These are phyloP conservation scores for Aspergillus sparsus DNA, from an alignment of 495 filamentous ascomycete genomes.

Conservation along the genomic window DNA sequence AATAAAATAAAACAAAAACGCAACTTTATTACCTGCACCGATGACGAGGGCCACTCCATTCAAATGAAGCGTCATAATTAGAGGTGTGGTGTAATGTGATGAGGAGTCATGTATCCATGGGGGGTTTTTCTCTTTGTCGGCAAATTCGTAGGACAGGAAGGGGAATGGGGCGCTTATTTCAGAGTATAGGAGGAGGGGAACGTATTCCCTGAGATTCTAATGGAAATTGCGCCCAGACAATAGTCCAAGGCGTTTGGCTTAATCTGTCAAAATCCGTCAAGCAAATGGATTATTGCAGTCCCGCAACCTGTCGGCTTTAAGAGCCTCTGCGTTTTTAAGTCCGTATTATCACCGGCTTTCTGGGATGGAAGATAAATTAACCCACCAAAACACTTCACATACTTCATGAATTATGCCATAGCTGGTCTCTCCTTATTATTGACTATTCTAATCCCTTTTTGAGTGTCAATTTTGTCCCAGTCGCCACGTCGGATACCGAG, in stretches of 20 bases:
- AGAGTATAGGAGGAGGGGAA: no score
- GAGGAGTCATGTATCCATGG: background rate
- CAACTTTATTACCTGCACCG: conserved; percentile 11
- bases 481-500: no score
- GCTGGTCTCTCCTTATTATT: background rate
- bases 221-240: no score
- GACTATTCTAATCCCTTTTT: no score
- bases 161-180: background rate
- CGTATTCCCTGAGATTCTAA: no score
- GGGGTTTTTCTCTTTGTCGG: background rate
- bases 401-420: background rate
- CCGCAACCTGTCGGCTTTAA: background rate
- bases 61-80: conserved; percentile 5
- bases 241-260: no score
- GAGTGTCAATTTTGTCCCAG: no score
- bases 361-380: background rate
- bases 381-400: background rate
- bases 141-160: background rate
- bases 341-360: background rate
- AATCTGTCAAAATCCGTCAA: no score
- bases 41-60: conserved; percentile 13
- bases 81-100: background rate
- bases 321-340: background rate
- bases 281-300: no score
- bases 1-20: background rate